A percentile compares a stretch with the other conserved stretches of the same genome.
Conservation (phyloP, 495 filamentous ascomycete species). For the Choiromyces venosus region DNA sequence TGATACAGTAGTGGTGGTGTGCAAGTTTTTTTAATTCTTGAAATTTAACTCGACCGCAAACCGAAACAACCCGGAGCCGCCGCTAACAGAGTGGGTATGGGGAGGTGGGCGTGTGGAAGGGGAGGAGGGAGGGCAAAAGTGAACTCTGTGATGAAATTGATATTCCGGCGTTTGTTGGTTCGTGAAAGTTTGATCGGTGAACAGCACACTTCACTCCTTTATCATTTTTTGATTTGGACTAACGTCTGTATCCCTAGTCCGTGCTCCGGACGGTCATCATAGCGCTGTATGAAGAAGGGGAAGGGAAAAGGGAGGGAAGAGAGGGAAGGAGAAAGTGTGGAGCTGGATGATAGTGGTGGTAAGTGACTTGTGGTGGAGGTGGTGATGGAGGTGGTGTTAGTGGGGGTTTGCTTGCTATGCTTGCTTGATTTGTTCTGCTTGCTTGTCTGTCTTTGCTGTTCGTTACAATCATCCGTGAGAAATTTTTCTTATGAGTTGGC, state of each 20-base stretch:
- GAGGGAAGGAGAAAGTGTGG: background rate
- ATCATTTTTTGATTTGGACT: conserved; percentile 20
- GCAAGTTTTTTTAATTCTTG: conserved; percentile 6
- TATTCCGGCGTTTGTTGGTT: conserved; percentile 21
- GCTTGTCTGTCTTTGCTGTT: background rate
- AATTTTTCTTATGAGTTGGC: conserved; percentile 34
- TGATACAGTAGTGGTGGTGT: conserved; percentile 10
- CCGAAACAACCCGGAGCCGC: conserved; percentile 7
- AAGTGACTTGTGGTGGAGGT: conserved; percentile 13
- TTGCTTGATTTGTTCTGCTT: background rate
- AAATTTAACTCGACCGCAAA: conserved; percentile 16
- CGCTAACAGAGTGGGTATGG: conserved; percentile 7
- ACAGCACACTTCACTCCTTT: conserved; percentile 32
- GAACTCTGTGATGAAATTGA: conserved; percentile 13
- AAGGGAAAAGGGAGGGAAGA: background rate
- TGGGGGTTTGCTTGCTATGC: conserved; percentile 32
- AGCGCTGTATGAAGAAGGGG: background rate
- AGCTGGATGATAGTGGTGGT: background rate
- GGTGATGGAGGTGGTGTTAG: conserved; percentile 15
- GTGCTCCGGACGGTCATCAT: conserved; percentile 1
- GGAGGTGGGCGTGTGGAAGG: conserved; percentile 24
- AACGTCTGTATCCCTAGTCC: conserved; percentile 31
- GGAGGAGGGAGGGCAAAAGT: conserved; percentile 20
- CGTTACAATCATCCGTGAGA: conserved; percentile 28
- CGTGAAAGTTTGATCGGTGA: conserved; percentile 19